Evolutionary conservation across 352 stramenopile genomes (phyloP).

Genomic region (Phytopythium oedochilum): DNA sequence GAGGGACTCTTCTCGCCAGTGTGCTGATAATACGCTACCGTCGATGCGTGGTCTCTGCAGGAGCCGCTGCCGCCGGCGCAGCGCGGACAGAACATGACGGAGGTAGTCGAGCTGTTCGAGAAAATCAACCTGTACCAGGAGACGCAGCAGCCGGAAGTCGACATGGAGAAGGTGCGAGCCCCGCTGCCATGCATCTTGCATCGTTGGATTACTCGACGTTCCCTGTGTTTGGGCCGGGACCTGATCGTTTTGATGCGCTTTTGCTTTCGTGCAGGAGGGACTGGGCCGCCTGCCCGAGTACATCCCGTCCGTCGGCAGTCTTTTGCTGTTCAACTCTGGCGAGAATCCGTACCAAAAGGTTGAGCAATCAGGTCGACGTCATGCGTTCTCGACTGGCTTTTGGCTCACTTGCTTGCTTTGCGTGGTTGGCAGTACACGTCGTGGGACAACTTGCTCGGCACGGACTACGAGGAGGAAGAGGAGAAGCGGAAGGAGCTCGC

Average conservation of each 20-base stretch:
- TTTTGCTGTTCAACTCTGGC: constrained; percentile 85
- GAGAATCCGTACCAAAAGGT: constrained; percentile 88
- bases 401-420: neutral
- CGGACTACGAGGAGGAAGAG: constrained; percentile 85
- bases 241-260: neutral
- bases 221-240: neutral
- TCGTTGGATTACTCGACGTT: neutral
- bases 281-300: constrained; percentile 75
- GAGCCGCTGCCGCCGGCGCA: constrained; percentile 67
- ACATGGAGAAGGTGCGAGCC: constrained; percentile 63
- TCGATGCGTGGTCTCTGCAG: no score
- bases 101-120: constrained; percentile 82
- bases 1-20: no score
- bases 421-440: constrained; percentile 66
- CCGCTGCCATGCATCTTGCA: neutral
- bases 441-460: constrained; percentile 84
- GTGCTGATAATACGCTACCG: no score
- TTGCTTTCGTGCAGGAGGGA: constrained; percentile 36
- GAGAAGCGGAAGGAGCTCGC: constrained; percentile 82
- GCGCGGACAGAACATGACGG: constrained; percentile 70
- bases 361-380: constrained; percentile 7
- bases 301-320: constrained; percentile 74
- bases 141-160: constrained; percentile 63
- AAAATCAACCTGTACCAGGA: constrained; percentile 78
- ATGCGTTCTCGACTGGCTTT: neutral